Conservation (phyloP, 1,284 basidiomycete genomes). For the Leccinum pachyderme region DNA sequence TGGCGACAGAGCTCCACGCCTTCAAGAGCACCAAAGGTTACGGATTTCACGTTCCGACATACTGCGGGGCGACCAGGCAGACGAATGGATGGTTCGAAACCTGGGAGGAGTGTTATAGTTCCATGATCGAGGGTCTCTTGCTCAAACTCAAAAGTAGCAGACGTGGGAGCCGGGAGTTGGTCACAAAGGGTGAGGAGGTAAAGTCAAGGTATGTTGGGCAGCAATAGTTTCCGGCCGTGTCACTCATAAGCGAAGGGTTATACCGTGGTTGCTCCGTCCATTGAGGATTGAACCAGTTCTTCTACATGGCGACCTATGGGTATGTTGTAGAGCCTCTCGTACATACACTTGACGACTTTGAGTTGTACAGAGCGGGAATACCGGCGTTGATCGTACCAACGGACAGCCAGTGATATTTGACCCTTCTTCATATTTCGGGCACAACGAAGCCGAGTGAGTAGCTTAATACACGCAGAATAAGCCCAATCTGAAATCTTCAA, state of each 20-base stretch:
- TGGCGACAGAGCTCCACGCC: constrained; percentile 63
- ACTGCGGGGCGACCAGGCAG: constrained; percentile 76
- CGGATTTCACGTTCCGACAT: constrained; percentile 77
- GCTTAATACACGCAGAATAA: not conserved
- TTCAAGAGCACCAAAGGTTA: constrained; percentile 57
- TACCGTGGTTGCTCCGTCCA: constrained; percentile 68
- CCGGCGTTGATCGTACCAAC: constrained; percentile 54
- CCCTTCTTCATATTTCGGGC: constrained; percentile 80
- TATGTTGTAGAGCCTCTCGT: constrained; percentile 25
- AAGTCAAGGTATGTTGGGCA: constrained; percentile 50
- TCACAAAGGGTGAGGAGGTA: constrained; percentile 54
- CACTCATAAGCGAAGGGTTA: constrained; percentile 51
- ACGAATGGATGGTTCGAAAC: constrained; percentile 73
- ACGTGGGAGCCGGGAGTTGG: constrained; percentile 47
- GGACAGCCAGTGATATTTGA: constrained; percentile 77
- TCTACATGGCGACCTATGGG: constrained; percentile 88
- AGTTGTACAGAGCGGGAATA: constrained; percentile 65
- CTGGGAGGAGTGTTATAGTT: constrained; percentile 72
- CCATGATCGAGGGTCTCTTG: constrained; percentile 67
- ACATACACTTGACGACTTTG: constrained; percentile 5
- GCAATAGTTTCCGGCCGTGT: not conserved
- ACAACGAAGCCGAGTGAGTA: constrained; percentile 82
- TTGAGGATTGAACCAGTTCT: constrained; percentile 70
- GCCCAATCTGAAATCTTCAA: constrained; percentile 4
- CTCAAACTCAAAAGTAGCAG: constrained; percentile 47